These are phyloP conservation scores for Colletotrichum navitas DNA, from an alignment of 2,329 filamentous ascomycete species.

Conservation along the genomic window DNA sequence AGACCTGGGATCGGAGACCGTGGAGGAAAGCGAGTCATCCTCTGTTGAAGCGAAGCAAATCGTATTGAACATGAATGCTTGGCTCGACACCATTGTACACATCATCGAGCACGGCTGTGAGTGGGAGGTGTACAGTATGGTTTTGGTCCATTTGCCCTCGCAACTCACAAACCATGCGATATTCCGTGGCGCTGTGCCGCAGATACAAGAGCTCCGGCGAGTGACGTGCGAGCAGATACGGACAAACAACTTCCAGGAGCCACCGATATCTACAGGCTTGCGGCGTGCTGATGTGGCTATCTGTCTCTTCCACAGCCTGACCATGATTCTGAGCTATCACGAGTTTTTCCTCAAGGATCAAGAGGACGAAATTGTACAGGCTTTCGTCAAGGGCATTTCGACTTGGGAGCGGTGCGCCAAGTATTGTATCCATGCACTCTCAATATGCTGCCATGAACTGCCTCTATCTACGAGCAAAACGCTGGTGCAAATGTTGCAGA, in stretches of 20 bases:
- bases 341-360: conserved; percentile 85
- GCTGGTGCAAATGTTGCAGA: conserved; percentile 86
- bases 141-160: conserved; percentile 85
- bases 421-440: conserved; percentile 93
- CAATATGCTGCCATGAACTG: conserved; percentile 94
- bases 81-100: conserved; percentile 82
- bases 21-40: conserved; percentile 24
- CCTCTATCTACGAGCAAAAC: conserved; percentile 88
- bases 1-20: conserved; percentile 41
- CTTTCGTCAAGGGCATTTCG: conserved; percentile 87
- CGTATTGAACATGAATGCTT: conserved; percentile 71
- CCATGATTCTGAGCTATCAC: conserved; percentile 92
- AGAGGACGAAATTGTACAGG: conserved; percentile 88
- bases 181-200: conserved; percentile 78
- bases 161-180: conserved; percentile 92
- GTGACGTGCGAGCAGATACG: conserved; percentile 87
- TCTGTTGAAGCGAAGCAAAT: conserved; percentile 50
- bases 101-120: conserved; percentile 78
- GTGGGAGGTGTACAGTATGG: conserved; percentile 94
- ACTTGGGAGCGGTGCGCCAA: conserved; percentile 89
- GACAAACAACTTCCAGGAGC: conserved; percentile 82
- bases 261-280: conserved; percentile 81
- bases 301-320: conserved; percentile 88
- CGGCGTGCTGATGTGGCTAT: conserved; percentile 90
- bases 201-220: conserved; percentile 81